Base-by-base conservation (phyloP, 306 rosid genomes). In the Pachyrhizus erosus region DNA sequence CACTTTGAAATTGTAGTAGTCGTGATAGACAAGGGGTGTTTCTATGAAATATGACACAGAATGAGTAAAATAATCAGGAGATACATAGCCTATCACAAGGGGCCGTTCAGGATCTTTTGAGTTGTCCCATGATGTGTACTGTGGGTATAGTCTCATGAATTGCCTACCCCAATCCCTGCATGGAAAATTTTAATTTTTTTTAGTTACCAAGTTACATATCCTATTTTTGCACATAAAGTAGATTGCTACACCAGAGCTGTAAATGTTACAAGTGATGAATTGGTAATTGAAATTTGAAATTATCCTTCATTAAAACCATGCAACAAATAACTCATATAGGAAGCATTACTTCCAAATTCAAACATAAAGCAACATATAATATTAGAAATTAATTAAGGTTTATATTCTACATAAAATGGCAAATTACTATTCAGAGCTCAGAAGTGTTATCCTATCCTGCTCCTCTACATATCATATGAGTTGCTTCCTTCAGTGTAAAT, bases 161-260 rank as follows among this genome's bases (percentile, higher is more conserved):
- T 96, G 97, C 85, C 84, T 84, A 62, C 98, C 99, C 99, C 99
- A 96, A 73, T 93, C 96, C 94, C 99, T 96, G 96, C 88, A 89
- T 46, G 42, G 73, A 81, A 76, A 79, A 49, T 49, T 21, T 78
- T 33, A 0, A 65, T 18, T 11, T 55, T 74, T 62, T 70, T 49
- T 31, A 46, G 67, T 65, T 72, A 42, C 62, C 39, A 64, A 55
- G 82, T 71, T 80, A 61, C 64, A 70, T 31, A 74, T 20, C 75
- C 62, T 54, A 39, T 43, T 40, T 75, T 65, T 70, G 27, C 64
- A 52, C 45, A 39, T 57, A 12, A 46, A 46, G 40, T 58, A 24
- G 46, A 73, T 57, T 65, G 40, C 7, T 27, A 55, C 0, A 13
- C 12, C 43, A 33, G 34, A 84, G 58, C 27, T n/a, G 72, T 66